These are phyloP conservation scores for Camptophora hylomeconis DNA, from an alignment of 2,329 filamentous ascomycete genomes.

Conservation along the genomic window DNA sequence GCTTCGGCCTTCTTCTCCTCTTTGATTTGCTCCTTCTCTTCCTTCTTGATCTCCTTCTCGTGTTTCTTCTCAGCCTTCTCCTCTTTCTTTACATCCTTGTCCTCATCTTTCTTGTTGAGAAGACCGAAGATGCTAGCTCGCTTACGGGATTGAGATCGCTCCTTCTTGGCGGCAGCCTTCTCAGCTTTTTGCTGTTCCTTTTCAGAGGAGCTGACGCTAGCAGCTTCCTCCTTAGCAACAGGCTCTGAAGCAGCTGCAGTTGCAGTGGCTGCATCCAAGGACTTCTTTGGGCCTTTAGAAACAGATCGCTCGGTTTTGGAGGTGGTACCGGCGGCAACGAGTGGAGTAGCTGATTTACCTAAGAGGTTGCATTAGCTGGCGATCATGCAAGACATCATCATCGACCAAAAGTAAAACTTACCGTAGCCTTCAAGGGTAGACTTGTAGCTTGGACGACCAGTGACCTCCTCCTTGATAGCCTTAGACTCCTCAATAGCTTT, in stretches of 20 bases:
- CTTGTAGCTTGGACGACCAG: constrained; percentile 80
- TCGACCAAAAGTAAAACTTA: constrained; percentile 27
- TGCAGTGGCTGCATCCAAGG: constrained; percentile 12
- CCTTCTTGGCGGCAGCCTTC: constrained; percentile 41
- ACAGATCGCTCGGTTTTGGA: constrained; percentile 19
- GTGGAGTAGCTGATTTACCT: constrained; percentile 31
- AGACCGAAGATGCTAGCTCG: constrained; percentile 46
- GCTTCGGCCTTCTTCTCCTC: constrained; percentile 28
- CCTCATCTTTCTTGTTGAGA: constrained; percentile 48
- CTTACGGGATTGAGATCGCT: constrained; percentile 48
- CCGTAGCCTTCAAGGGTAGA: constrained; percentile 59
- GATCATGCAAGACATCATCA: constrained; percentile 17
- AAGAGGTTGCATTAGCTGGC: constrained; percentile 17
- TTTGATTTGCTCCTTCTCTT: constrained; percentile 25
- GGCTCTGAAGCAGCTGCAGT: constrained; percentile 9
- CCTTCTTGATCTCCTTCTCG: constrained; percentile 25
- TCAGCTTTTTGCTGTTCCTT: constrained; percentile 18
- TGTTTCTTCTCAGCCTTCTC: constrained; percentile 32
- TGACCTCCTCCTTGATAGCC: constrained; percentile 59
- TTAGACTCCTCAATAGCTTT: constrained; percentile 74
- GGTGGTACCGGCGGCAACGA: constrained; percentile 21
- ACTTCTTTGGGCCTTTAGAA: constrained; percentile 23
- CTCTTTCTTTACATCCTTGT: constrained; percentile 30
- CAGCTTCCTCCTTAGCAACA: constrained; percentile 11
- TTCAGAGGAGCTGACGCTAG: constrained; percentile 10